Evolutionary conservation across 2,329 filamentous ascomycete genomes (phyloP).

Genomic region (Verticillium dahliae): DNA sequence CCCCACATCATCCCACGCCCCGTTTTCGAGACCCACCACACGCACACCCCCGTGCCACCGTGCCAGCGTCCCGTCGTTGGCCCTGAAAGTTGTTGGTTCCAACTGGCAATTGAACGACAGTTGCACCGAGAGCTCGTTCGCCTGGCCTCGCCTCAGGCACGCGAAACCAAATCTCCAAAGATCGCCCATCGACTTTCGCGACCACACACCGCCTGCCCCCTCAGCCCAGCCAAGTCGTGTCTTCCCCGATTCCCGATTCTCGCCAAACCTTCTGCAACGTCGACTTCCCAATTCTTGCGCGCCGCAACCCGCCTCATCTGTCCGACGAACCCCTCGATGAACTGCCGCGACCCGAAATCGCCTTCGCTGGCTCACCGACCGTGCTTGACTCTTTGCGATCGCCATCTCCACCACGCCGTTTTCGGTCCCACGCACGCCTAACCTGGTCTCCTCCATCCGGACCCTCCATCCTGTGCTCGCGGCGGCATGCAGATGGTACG

Average conservation of each 20-base stretch:
- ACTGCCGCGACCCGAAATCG: neutral
- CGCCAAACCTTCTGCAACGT: neutral
- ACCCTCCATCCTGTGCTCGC: neutral
- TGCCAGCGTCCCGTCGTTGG: neutral
- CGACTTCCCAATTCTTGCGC: neutral
- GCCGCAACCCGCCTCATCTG: neutral
- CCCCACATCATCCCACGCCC: neutral
- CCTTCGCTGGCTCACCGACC: neutral
- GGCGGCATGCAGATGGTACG: constrained; percentile 47
- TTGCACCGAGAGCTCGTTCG: neutral
- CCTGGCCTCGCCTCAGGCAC: neutral
- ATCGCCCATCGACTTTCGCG: neutral
- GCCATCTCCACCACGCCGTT: neutral
- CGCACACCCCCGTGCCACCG: neutral
- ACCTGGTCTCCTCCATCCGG: neutral
- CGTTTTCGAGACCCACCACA: neutral
- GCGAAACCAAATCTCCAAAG: neutral
- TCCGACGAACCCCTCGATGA: neutral
- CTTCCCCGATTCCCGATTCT: too few relatives aligned
- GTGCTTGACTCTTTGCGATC: neutral
- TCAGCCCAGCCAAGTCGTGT: neutral
- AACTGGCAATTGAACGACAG: neutral
- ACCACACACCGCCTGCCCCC: neutral
- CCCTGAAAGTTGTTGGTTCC: neutral
- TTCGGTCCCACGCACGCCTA: neutral